Conservation (phyloP, 192 early-diverging fungal species). For the Funneliformis geosporum region DNA sequence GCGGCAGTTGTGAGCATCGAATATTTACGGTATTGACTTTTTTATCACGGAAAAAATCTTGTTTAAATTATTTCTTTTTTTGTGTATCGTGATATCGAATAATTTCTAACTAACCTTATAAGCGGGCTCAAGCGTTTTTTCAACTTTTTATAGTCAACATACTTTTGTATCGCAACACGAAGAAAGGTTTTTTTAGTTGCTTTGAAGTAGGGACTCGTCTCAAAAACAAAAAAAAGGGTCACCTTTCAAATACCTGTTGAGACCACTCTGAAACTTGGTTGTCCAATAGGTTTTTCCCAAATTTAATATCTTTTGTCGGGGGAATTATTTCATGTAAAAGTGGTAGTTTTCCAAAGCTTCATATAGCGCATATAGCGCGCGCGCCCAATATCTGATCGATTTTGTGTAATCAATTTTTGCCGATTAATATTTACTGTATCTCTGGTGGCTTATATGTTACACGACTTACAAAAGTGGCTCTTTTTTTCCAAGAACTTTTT, state of each 20-base stretch:
- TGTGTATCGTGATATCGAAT: not conserved
- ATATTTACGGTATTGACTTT: not conserved
- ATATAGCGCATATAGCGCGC: too few relatives aligned
- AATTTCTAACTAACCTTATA: not conserved
- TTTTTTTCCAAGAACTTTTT: too few relatives aligned
- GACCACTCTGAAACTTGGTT: slow-evolving; percentile 5
- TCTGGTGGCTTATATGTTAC: too few relatives aligned
- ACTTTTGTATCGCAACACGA: not conserved
- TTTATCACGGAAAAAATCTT: not conserved
- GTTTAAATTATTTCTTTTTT: not conserved
- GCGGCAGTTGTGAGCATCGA: not conserved
- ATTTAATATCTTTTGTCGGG: not conserved
- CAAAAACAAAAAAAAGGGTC: not conserved
- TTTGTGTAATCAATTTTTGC: too few relatives aligned
- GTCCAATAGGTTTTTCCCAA: not conserved
- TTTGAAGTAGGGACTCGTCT: not conserved
- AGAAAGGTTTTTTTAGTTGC: too few relatives aligned
- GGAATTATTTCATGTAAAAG: too few relatives aligned
- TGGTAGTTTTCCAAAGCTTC: too few relatives aligned
- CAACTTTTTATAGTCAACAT: slow-evolving; percentile 11
- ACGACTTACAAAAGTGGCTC: too few relatives aligned
- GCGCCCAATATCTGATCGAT: too few relatives aligned
- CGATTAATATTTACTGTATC: too few relatives aligned
- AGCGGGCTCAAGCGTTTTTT: not conserved
- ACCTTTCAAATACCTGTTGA: not conserved